A percentile compares a stretch with the other conserved stretches of the same genome.
These are phyloP conservation scores for Xylogone sp. DNA, from an alignment of 2,329 filamentous ascomycete genomes.

Conservation along the genomic window DNA sequence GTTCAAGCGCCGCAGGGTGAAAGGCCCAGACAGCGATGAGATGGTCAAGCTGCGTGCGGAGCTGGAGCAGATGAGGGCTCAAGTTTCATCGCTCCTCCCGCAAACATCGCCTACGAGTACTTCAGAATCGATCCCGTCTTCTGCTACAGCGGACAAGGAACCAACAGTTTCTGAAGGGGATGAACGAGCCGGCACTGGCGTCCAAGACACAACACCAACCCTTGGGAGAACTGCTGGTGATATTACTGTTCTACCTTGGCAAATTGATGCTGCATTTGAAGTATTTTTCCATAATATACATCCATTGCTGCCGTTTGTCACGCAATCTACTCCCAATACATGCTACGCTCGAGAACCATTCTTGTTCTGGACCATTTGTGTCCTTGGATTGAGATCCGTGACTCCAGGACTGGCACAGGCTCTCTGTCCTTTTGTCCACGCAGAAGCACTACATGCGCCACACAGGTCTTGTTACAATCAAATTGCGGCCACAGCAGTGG, in stretches of 20 bases:
- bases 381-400: background rate
- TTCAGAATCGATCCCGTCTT: background rate
- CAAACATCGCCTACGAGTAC: background rate
- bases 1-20: background rate
- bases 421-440: background rate
- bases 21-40: slow-evolving; percentile 1
- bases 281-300: background rate
- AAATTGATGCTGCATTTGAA: background rate
- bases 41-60: background rate
- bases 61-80: slow-evolving; percentile 1
- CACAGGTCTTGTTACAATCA: background rate
- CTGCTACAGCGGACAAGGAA: background rate
- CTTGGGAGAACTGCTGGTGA: background rate
- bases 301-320: slow-evolving; percentile 1
- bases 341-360: background rate
- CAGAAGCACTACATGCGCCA: background rate
- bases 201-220: background rate
- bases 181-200: background rate
- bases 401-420: background rate
- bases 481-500: background rate
- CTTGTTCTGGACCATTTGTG: background rate
- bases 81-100: background rate
- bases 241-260: background rate
- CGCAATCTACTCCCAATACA: background rate
- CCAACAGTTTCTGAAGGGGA: background rate